Percentiles rank a stretch among this genome's conserved stretches.
phyloP scores from a whole-genome alignment of 345 rosid species.

The Nasturtium officinale region DNA sequence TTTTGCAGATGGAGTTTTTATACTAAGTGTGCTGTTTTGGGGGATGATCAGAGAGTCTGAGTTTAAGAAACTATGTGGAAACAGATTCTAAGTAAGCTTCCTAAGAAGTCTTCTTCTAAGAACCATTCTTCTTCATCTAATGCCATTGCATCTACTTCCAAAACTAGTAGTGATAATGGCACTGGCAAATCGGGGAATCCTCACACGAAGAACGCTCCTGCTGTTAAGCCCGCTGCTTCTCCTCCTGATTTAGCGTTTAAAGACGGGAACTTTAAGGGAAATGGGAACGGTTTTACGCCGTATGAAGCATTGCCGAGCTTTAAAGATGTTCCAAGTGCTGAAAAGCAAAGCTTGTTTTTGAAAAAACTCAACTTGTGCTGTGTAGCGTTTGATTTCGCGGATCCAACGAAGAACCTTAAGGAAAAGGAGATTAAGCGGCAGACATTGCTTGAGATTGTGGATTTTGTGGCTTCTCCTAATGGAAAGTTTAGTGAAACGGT shows the following conservation, averaged over 20 bases:
- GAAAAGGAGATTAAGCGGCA: constrained; percentile 90
- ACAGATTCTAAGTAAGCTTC: constrained; percentile 83
- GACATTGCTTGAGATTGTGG: constrained; percentile 74
- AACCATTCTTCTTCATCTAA: constrained; percentile 44
- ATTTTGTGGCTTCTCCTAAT: constrained; percentile 65
- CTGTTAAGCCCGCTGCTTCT: constrained; percentile 47
- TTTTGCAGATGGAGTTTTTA: background rate
- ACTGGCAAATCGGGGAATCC: constrained; percentile 48
- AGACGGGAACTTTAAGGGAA: constrained; percentile 49
- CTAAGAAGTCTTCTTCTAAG: constrained; percentile 73
- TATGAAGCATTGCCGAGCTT: constrained; percentile 75
- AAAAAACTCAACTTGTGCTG: constrained; percentile 73
- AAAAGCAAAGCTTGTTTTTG: constrained; percentile 66
- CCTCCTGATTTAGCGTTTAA: constrained; percentile 38
- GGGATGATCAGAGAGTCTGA: constrained; percentile 31
- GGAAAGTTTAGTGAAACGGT: constrained; percentile 68
- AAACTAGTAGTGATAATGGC: constrained; percentile 48
- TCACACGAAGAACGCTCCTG: constrained; percentile 36
- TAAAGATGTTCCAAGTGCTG: constrained; percentile 66
- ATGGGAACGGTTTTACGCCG: constrained; percentile 46
- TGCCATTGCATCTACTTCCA: constrained; percentile 48
- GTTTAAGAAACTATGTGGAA: constrained; percentile 58
- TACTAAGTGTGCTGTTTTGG: constrained; percentile 1
- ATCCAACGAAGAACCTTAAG: constrained; percentile 68
- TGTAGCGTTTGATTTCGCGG: constrained; percentile 64